Evolutionary conservation across 2,329 filamentous ascomycete genomes (phyloP).

Genomic region (Chrysoporthe cubensis): DNA sequence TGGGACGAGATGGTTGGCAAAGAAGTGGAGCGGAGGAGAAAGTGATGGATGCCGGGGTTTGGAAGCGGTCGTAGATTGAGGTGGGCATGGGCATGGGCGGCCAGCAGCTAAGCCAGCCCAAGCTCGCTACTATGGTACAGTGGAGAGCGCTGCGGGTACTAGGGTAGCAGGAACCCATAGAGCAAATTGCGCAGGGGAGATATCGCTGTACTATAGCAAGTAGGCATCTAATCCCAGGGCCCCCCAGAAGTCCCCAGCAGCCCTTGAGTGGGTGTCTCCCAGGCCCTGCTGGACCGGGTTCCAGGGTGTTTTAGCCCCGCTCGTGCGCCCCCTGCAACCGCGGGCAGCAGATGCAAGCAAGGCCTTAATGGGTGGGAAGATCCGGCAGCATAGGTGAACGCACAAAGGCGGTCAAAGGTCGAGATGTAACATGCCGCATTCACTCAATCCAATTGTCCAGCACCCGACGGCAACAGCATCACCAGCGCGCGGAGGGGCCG

Average conservation of each 20-base stretch:
- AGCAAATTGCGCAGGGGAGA: not conserved
- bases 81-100: constrained; percentile 11
- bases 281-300: not conserved
- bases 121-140: constrained; percentile 2
- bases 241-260: not conserved
- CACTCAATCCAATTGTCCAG: not conserved
- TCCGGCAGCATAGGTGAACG: not conserved
- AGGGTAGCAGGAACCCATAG: not conserved
- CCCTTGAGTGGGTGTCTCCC: not conserved
- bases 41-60: constrained; percentile 19
- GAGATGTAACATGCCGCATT: not conserved
- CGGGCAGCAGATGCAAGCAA: constrained; percentile 3
- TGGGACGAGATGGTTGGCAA: constrained; percentile 14
- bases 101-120: constrained; percentile 4
- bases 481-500: not conserved
- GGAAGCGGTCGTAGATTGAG: constrained; percentile 15
- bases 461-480: not conserved
- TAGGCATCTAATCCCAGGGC: not conserved
- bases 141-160: constrained; percentile 7
- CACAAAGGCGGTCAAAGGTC: constrained; percentile 22
- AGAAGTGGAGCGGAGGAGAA: constrained; percentile 19
- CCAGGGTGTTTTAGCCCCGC: not conserved
- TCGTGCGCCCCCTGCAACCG: not conserved
- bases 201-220: not conserved
- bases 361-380: constrained; percentile 5